Percentiles rank a stretch among this genome's conserved stretches.
phyloP scores from a whole-genome alignment of 202 grass and related monocot species.

The Bolboschoenoplectus hybrid region DNA sequence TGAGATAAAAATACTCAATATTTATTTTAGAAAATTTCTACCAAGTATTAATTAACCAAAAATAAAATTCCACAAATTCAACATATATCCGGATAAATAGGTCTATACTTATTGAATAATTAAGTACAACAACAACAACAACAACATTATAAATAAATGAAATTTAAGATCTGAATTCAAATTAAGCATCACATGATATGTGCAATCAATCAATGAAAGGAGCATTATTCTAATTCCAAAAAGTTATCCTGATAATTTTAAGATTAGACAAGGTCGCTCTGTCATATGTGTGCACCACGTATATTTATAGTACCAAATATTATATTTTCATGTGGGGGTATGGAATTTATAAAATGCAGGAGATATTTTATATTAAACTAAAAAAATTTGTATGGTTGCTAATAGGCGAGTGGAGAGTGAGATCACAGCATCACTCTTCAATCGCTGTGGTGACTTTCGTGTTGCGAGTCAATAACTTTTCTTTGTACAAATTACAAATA shows the following conservation, averaged over 20 bases:
- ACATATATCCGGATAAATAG: neutral
- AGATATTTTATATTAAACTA: neutral
- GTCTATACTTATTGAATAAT: neutral
- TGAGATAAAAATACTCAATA: neutral
- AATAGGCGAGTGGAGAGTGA: conserved; percentile 14
- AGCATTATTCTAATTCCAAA: neutral
- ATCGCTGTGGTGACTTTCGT: neutral
- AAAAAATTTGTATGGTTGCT: conserved; percentile 30
- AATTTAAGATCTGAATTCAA: conserved; percentile 14
- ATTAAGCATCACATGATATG: conserved; percentile 8
- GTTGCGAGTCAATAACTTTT: conserved; percentile 13
- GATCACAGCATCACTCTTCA: neutral
- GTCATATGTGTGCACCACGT: conserved; percentile 30
- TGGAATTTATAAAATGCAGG: conserved; percentile 5
- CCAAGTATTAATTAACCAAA: neutral
- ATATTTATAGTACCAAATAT: conserved; percentile 1
- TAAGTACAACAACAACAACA: neutral
- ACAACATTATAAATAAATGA: neutral
- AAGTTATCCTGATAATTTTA: conserved; percentile 24
- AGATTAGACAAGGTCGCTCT: neutral
- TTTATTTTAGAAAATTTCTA: neutral
- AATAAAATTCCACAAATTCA: neutral
- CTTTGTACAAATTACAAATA: neutral
- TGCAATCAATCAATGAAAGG: neutral
- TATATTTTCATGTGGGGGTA: neutral